Percentiles rank a stretch among this genome's conserved stretches.
Evolutionary conservation across 345 rosid genomes (phyloP).

Genomic region (Populus nigra): DNA sequence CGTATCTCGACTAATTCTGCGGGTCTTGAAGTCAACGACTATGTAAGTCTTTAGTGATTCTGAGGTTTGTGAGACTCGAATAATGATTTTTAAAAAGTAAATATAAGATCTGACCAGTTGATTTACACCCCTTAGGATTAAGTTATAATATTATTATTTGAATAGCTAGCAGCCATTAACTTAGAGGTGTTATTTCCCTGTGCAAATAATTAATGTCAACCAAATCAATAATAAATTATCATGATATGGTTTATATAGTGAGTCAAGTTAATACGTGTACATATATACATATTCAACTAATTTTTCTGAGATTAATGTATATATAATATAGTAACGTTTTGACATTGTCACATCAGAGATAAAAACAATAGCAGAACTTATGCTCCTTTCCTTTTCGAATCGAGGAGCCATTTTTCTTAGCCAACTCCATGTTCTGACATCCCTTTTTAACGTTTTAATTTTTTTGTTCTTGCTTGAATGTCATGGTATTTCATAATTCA

Average conservation of each 20-base stretch:
- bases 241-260: no score
- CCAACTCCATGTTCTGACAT: neutral
- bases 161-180: no score
- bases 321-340: no score
- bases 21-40: no score
- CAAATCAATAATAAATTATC: no score
- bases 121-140: fast-evolving
- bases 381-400: neutral
- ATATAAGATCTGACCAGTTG: fast-evolving
- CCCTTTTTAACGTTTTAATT: neutral
- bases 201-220: no score
- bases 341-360: no score
- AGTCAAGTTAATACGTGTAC: neutral
- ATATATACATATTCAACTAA: neutral
- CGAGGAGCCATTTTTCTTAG: neutral
- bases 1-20: fast-evolving
- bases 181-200: no score
- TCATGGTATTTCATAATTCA: neutral
- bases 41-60: fast-evolving
- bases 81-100: fast-evolving
- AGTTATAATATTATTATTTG: no score
- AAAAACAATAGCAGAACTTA: neutral
- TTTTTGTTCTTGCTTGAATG: no score
- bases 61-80: no score
- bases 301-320: neutral